These are phyloP conservation scores for Ramaria sp. DNA, from an alignment of 768 basidiomycete species.

Conservation along the genomic window DNA sequence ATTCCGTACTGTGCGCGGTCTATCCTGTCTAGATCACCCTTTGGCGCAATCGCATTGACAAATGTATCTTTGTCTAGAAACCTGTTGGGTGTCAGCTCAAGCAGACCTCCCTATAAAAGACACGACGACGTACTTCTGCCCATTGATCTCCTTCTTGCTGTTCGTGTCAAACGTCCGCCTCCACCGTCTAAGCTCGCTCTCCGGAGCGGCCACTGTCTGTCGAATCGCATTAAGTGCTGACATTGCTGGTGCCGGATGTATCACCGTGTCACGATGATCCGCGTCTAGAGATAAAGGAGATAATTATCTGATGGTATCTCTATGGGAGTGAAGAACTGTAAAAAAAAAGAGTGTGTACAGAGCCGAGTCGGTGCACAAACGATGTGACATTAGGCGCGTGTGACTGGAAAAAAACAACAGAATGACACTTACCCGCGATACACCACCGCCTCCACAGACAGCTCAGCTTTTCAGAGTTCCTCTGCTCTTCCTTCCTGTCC, in stretches of 20 bases:
- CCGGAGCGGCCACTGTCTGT: conserved; percentile 57
- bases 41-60: conserved; percentile 90
- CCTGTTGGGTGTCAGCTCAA: conserved; percentile 28
- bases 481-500: background rate
- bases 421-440: conserved; percentile 35
- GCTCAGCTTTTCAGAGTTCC: background rate
- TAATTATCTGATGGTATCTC: conserved; percentile 1
- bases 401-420: background rate
- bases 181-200: conserved; percentile 84
- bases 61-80: conserved; percentile 83
- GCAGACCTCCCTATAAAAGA: conserved; percentile 15
- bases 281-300: background rate
- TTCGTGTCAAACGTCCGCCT: conserved; percentile 77
- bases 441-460: background rate
- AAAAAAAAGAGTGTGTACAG: background rate
- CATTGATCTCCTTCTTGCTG: conserved; percentile 58
- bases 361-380: background rate
- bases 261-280: background rate
- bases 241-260: background rate
- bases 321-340: background rate
- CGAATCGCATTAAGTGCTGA: conserved; percentile 44
- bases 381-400: background rate
- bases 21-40: conserved; percentile 76
- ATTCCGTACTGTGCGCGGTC: conserved; percentile 81
- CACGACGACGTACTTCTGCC: conserved; percentile 62